Evolutionary conservation across 306 rosid species (phyloP), one percentile per base, ranked within the genome.

Genomic region (Trifolium dubium): DNA sequence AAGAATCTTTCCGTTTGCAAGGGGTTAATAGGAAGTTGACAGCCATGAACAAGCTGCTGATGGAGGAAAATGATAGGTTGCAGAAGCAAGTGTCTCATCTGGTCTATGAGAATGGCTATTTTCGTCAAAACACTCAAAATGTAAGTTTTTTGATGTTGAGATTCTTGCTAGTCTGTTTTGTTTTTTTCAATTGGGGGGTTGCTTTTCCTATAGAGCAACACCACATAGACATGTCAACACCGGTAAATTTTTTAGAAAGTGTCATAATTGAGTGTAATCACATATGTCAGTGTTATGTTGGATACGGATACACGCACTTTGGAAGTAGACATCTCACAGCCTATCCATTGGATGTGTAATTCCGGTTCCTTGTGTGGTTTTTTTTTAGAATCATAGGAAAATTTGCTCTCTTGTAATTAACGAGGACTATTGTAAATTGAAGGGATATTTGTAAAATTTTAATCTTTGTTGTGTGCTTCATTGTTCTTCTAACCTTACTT

Each of bases 51-150:
- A 93, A 91, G 96, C 93, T 93, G 64, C 83, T 93, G 49, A 93
- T 93, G 98, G 98, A 93, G 86, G 98, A 93, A 81, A 93, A 89
- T 66, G 98, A 93, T 85, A 83, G 98, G 96, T 85, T 93, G 92
- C 98, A 93, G 89, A 93, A 93, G 88, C 98, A 93, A 77, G 98
- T 93, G 71, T 93, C 98, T 37, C 96, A 93, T 2, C 72, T 93
- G 83, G 98, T 93, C 75, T 91, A 93, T 69, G 98, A 93, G 56
- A 93, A 93, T 89, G 93, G 98, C 18, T 93, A 86, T 81, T 91
- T 93, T 82, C 98, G 98, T 74, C 98, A 91, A 82, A 95, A 91
- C 77, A 86, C 92, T 47, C 97, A 86, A 49, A 88, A 72, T 64
- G 98, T 93, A 73, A 83, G 88, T 43, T 15, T 18, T 14, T 72